Conservation (phyloP, 176 grass and related monocot species). For the Olyra latifolia region DNA sequence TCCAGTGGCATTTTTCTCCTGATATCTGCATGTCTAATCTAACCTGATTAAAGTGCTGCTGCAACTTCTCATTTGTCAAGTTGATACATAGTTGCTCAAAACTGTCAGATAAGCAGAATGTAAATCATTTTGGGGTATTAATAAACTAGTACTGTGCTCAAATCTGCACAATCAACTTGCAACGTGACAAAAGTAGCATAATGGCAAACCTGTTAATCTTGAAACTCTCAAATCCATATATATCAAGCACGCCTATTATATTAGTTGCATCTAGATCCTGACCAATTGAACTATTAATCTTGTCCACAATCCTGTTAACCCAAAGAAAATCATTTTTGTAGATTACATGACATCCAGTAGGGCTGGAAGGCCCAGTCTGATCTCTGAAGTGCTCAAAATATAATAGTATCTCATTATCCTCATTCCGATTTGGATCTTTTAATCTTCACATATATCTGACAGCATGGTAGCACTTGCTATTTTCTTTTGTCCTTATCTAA, state of each 20-base stretch:
- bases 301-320: constrained; percentile 78
- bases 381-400: background rate
- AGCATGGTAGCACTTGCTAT: constrained; percentile 11
- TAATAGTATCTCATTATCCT: background rate
- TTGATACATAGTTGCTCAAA: constrained; percentile 96
- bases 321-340: constrained; percentile 27
- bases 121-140: background rate
- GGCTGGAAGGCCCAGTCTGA: background rate
- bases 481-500: constrained; percentile 1
- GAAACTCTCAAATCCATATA: constrained; percentile 98
- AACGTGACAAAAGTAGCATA: constrained; percentile 5
- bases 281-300: constrained; percentile 94
- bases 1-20: background rate
- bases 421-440: constrained; percentile 1
- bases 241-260: constrained; percentile 98
- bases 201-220: constrained; percentile 81
- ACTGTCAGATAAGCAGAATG: constrained; percentile 53
- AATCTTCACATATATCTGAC: constrained; percentile 2
- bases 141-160: background rate
- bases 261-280: constrained; percentile 76
- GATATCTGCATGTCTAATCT: background rate
- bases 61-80: constrained; percentile 95
- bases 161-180: constrained; percentile 1
- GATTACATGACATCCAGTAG: constrained; percentile 16
- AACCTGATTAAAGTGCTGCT: constrained; percentile 93